Evolutionary conservation across 257 asterid species (phyloP), one percentile per base, ranked within the genome.

Genomic region (Solanum megistacrolobum): DNA sequence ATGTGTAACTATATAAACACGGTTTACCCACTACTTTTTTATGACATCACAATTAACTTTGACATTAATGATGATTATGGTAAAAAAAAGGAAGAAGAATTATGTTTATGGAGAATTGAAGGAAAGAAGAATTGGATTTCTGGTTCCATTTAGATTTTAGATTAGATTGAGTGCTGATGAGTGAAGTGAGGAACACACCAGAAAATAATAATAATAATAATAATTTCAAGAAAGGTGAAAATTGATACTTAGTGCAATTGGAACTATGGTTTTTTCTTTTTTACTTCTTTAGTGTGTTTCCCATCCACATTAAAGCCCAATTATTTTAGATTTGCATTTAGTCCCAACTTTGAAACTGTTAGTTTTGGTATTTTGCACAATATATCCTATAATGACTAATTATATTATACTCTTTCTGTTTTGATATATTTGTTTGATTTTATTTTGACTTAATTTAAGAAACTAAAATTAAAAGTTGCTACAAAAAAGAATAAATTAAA

Each of bases 301-400:
- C 1, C 0, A 1, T 16, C 1, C 4, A 1, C 4, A 18, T 55
- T 7, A 1, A 20, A 18, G 2, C 2, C 23, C 2, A 18, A 55
- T 1, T 18, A 55, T 55, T 55, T 18, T 55, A 55, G 0, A 2
- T 55, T 55, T 55, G 9, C 1, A 6, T 52, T 52, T 1, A 1
- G 4, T 55, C 1, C 0, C 2, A 55, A 18, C 4, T 9, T 48
- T 4, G 21, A 65, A 82, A 82, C 21, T 82, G 10, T 46, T 18
- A 13, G 29, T 39, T 36, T 75, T 38, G 39, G 6, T 74, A 36
- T 36, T 74, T 75, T 43, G 39, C 6, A 79, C 21, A 27, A 41
- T 78, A 41, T 78, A 25, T 41, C 18, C n/a, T n/a, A 71, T 72
- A 27, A 43, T 79, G 66, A 34, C 16, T 72, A 32, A 34, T 31